phyloP scores from a whole-genome alignment of 2,329 filamentous ascomycete genomes.

The Neurospora crassa region DNA sequence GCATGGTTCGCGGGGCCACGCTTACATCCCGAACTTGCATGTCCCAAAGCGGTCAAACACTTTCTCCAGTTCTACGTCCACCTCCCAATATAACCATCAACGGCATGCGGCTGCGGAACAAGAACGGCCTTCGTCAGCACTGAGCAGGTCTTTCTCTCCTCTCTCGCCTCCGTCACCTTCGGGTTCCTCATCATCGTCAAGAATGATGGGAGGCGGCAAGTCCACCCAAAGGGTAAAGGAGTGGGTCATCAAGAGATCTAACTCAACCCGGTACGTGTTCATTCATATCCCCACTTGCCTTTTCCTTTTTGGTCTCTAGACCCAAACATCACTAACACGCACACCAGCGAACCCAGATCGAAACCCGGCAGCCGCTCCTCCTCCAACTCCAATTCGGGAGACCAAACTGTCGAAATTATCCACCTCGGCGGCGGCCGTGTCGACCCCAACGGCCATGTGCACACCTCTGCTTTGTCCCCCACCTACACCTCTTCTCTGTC shows the following conservation, averaged over 20 bases:
- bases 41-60: background rate
- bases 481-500: background rate
- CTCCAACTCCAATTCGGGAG: slow-evolving; percentile 2
- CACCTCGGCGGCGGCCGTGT: slow-evolving; percentile 15
- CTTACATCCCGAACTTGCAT: background rate
- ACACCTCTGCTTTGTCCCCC: background rate
- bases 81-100: slow-evolving; percentile 1
- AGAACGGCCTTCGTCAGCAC: background rate
- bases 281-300: background rate
- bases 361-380: background rate
- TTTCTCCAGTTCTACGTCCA: background rate
- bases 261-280: slow-evolving; percentile 10
- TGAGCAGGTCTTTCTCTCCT: background rate
- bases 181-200: background rate
- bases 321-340: background rate
- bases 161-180: background rate
- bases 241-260: slow-evolving; percentile 17
- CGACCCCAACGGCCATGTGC: background rate
- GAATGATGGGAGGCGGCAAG: background rate
- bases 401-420: slow-evolving; percentile 10
- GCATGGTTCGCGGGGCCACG: background rate
- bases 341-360: background rate
- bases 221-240: slow-evolving; percentile 9
- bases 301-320: background rate
- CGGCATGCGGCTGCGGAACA: background rate